Percentiles rank a stretch among this genome's conserved stretches.
phyloP scores from a whole-genome alignment of 2,329 filamentous ascomycete species.

The Monosporascus sp. region DNA sequence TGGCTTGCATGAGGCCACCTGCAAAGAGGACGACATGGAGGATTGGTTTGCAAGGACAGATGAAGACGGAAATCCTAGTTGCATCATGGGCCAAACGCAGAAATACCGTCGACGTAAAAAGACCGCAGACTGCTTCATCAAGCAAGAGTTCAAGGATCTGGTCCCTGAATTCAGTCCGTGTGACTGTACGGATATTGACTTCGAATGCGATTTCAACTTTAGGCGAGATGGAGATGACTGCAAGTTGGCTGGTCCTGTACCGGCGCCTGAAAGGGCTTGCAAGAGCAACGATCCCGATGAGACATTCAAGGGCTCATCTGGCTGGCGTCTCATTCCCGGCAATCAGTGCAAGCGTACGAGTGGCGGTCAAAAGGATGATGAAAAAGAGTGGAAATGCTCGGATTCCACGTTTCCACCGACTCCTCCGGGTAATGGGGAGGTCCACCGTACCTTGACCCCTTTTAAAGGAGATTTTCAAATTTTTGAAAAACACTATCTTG shows the following conservation, averaged over 20 bases:
- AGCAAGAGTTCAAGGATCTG: slow-evolving; percentile 77
- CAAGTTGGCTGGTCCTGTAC: slow-evolving; percentile 55
- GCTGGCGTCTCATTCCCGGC: slow-evolving; percentile 86
- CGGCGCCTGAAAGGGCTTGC: slow-evolving; percentile 68
- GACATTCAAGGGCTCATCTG: slow-evolving; percentile 79
- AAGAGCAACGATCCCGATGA: slow-evolving; percentile 57
- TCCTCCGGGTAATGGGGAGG: slow-evolving; percentile 59
- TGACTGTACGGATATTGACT: slow-evolving; percentile 77
- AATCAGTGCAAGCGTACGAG: slow-evolving; percentile 61
- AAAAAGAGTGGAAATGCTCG: slow-evolving; percentile 71
- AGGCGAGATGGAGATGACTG: slow-evolving; percentile 65
- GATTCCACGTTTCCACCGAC: slow-evolving; percentile 48
- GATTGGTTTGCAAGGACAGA: slow-evolving; percentile 82
- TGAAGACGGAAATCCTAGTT: slow-evolving; percentile 73
- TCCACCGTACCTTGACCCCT: slow-evolving; percentile 52
- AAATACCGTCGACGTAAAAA: slow-evolving; percentile 81
- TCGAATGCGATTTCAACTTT: slow-evolving; percentile 97
- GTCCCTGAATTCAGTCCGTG: slow-evolving; percentile 66
- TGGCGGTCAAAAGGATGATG: slow-evolving; percentile 62
- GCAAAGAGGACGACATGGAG: slow-evolving; percentile 74
- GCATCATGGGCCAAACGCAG: slow-evolving; percentile 94
- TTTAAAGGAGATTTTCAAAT: slow-evolving; percentile 55
- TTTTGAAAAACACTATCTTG: slow-evolving; percentile 67
- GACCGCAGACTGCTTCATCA: slow-evolving; percentile 82
- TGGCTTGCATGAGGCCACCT: slow-evolving; percentile 73